These are phyloP conservation scores for Syncephalastrum racemosum DNA, from an alignment of 371 early-diverging fungal species.

Conservation along the genomic window DNA sequence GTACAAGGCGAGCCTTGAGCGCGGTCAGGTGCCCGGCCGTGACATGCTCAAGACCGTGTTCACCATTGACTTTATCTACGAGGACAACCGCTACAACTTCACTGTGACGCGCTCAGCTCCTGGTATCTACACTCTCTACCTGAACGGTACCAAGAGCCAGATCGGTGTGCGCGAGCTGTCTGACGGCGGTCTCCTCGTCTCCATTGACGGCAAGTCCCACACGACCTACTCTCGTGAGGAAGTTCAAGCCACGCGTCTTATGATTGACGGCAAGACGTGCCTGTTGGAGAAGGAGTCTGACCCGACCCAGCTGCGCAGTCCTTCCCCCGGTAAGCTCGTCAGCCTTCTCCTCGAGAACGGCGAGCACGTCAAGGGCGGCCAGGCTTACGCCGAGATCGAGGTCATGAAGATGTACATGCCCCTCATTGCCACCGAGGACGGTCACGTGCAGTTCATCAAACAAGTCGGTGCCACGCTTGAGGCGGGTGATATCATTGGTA, in stretches of 20 bases:
- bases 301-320: conserved; percentile 92
- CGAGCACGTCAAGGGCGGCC: conserved; percentile 83
- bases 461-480: conserved; percentile 87
- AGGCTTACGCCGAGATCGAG: conserved; percentile 98
- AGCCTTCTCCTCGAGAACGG: conserved; percentile 91
- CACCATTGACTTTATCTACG: conserved; percentile 88
- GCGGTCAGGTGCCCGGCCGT: conserved; percentile 88
- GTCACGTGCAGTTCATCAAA: conserved; percentile 86
- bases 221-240: conserved; percentile 92
- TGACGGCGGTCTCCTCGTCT: conserved; percentile 93
- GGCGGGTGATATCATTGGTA: conserved; percentile 93
- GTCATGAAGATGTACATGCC: conserved; percentile 99
- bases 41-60: conserved; percentile 74
- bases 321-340: conserved; percentile 97
- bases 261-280: conserved; percentile 91
- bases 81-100: conserved; percentile 86
- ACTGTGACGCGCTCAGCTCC: conserved; percentile 81
- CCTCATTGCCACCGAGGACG: conserved; percentile 87
- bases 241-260: conserved; percentile 84
- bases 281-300: conserved; percentile 94
- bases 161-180: conserved; percentile 82
- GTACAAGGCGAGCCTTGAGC: conserved; percentile 81
- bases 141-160: conserved; percentile 83
- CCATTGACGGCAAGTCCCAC: conserved; percentile 86
- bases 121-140: conserved; percentile 73